Evolutionary conservation across 2,329 filamentous ascomycete genomes (phyloP).

Genomic region (Verticillium albo-atrum): DNA sequence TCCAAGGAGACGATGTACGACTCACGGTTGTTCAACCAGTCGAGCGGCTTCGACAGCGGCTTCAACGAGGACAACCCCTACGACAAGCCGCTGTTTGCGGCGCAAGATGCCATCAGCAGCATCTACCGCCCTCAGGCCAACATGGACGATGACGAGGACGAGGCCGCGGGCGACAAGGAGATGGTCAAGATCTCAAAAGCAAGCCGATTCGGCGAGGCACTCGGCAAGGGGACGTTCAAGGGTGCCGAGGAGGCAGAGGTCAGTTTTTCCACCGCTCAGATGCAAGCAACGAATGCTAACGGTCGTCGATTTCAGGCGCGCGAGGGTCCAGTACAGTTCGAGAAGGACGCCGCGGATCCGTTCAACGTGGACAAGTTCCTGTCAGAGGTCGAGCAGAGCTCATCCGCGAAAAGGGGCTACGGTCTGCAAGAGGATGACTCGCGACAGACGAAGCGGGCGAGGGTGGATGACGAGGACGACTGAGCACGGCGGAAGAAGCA

Average conservation of each 20-base stretch:
- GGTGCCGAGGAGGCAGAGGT: conserved; percentile 79
- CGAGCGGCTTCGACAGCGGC: conserved; percentile 81
- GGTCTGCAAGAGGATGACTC: conserved; percentile 66
- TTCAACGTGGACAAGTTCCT: conserved; percentile 96
- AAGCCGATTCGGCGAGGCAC: conserved; percentile 76
- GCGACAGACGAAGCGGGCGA: conserved; percentile 64
- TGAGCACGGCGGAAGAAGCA: conserved; percentile 13
- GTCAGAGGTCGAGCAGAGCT: conserved; percentile 65
- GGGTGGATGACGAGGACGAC: conserved; percentile 69
- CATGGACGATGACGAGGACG: conserved; percentile 71
- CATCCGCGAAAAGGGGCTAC: conserved; percentile 66
- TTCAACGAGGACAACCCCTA: conserved; percentile 98
- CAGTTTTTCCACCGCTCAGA: conserved; percentile 23
- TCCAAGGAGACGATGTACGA: conserved; percentile 95
- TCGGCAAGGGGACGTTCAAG: conserved; percentile 89
- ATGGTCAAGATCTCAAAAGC: conserved; percentile 85
- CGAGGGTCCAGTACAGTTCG: conserved; percentile 92
- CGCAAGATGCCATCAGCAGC: conserved; percentile 88
- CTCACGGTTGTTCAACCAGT: conserved; percentile 90
- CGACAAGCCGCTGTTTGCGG: conserved; percentile 94
- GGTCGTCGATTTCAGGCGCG: conserved; percentile 48
- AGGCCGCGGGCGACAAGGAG: conserved; percentile 73
- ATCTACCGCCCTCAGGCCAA: conserved; percentile 83
- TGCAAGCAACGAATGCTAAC: background rate
- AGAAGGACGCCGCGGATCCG: conserved; percentile 79